phyloP scores from a whole-genome alignment of 2,329 filamentous ascomycete genomes.

The Zymoseptoria passerinii region DNA sequence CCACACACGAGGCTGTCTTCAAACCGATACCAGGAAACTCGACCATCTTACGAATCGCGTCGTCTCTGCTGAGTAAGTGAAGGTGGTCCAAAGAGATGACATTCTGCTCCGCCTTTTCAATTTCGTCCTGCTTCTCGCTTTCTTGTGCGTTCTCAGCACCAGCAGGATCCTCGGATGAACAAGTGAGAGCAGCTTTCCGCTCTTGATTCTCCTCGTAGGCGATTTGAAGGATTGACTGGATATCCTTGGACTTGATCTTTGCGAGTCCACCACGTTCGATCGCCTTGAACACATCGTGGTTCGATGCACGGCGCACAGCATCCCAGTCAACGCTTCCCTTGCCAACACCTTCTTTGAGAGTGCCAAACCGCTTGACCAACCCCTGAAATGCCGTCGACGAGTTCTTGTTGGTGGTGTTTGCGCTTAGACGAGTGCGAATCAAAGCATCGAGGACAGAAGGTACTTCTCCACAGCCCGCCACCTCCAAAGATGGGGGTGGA shows the following conservation, averaged over 20 bases:
- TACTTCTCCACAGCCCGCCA: slow-evolving; percentile 63
- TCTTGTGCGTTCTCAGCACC: slow-evolving; percentile 40
- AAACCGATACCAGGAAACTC: slow-evolving; percentile 56
- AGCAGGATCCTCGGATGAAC: slow-evolving; percentile 24
- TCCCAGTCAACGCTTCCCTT: slow-evolving; percentile 70
- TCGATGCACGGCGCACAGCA: slow-evolving; percentile 52
- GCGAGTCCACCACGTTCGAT: slow-evolving; percentile 65
- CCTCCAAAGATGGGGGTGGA: slow-evolving; percentile 59
- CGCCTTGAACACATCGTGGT: slow-evolving; percentile 56
- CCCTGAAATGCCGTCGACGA: slow-evolving; percentile 59
- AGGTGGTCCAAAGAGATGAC: slow-evolving; percentile 58
- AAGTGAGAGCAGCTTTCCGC: slow-evolving; percentile 45
- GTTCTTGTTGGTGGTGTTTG: slow-evolving; percentile 52
- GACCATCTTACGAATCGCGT: slow-evolving; percentile 50
- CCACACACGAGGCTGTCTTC: slow-evolving; percentile 59
- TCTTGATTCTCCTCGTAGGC: slow-evolving; percentile 60
- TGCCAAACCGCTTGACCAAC: slow-evolving; percentile 56
- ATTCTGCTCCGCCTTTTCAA: slow-evolving; percentile 48
- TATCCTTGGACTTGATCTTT: slow-evolving; percentile 60
- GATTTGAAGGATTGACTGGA: slow-evolving; percentile 65
- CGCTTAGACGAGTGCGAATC: slow-evolving; percentile 54
- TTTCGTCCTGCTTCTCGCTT: slow-evolving; percentile 49
- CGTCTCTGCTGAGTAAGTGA: slow-evolving; percentile 46
- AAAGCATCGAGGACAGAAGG: slow-evolving; percentile 57
- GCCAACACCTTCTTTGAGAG: slow-evolving; percentile 53